Conservation (phyloP, 2,329 filamentous ascomycete genomes). For the Colletotrichum phormii region DNA sequence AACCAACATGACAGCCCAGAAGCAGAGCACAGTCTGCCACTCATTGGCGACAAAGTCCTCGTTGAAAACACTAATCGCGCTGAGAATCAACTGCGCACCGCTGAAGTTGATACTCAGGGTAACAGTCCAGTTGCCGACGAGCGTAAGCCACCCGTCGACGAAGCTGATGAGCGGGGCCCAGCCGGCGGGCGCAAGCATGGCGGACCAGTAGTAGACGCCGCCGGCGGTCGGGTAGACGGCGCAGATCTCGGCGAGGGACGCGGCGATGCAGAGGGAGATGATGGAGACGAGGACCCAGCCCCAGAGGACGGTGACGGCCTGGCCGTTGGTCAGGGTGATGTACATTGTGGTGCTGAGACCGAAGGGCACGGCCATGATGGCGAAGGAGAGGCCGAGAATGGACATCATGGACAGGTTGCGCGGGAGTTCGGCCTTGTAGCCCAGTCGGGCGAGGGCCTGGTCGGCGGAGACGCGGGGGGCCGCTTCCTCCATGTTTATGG, state of each 20-base stretch:
- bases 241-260: conserved; percentile 76
- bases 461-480: conserved; percentile 30
- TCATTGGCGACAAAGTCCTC: conserved; percentile 74
- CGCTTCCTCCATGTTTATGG: conserved; percentile 22
- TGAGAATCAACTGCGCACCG: conserved; percentile 68
- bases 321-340: conserved; percentile 76
- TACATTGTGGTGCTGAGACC: conserved; percentile 76
- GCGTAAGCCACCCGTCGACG: conserved; percentile 77
- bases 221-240: conserved; percentile 76
- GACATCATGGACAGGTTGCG: conserved; percentile 65
- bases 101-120: conserved; percentile 76
- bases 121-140: conserved; percentile 80
- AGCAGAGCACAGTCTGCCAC: conserved; percentile 78
- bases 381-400: conserved; percentile 75
- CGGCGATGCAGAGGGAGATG: conserved; percentile 72
- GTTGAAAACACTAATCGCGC: conserved; percentile 76
- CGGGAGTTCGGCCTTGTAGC: conserved; percentile 61
- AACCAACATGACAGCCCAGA: conserved; percentile 77
- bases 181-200: conserved; percentile 73
- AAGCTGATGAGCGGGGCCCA: conserved; percentile 77
- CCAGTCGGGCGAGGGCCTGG: conserved; percentile 54
- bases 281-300: conserved; percentile 76
- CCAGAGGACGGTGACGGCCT: conserved; percentile 76
- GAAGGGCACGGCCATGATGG: conserved; percentile 80
- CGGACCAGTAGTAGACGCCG: conserved; percentile 78